Conservation (phyloP, 257 asterid species). For the Nicotiana tomentosiformis region DNA sequence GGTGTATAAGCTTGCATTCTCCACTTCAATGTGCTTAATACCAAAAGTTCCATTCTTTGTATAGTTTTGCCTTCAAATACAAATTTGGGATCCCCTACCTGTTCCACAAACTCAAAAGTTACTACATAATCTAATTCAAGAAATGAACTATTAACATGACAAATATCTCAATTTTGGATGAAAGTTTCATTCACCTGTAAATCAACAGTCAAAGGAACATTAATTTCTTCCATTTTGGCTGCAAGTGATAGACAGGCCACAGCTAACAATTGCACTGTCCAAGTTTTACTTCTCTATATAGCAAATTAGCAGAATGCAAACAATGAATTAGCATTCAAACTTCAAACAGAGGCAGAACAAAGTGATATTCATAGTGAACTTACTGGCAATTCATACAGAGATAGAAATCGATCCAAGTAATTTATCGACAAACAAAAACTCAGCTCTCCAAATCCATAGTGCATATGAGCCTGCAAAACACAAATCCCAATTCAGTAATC, state of each 20-base stretch:
- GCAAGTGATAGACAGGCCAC: conserved; percentile 73
- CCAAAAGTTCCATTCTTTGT: conserved; percentile 69
- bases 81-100: conserved; percentile 56
- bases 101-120: conserved; percentile 13
- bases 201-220: conserved; percentile 43
- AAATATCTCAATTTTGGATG: background rate
- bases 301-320: background rate
- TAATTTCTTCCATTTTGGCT: conserved; percentile 63
- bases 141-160: background rate
- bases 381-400: conserved; percentile 30
- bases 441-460: conserved; percentile 31
- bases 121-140: background rate
- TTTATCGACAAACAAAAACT: conserved; percentile 27
- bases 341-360: background rate
- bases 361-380: conserved; percentile 13
- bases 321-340: conserved; percentile 11
- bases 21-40: conserved; percentile 62
- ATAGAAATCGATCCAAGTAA: conserved; percentile 33
- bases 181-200: conserved; percentile 48
- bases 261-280: conserved; percentile 59
- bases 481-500: background rate
- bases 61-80: conserved; percentile 56
- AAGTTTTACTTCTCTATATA: conserved; percentile 39
- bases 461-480: conserved; percentile 26
- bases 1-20: conserved; percentile 63